Evolutionary conservation across 2,329 filamentous ascomycete genomes (phyloP), one percentile per base, ranked within the genome.

Genomic region (Diaporthe velutina): DNA sequence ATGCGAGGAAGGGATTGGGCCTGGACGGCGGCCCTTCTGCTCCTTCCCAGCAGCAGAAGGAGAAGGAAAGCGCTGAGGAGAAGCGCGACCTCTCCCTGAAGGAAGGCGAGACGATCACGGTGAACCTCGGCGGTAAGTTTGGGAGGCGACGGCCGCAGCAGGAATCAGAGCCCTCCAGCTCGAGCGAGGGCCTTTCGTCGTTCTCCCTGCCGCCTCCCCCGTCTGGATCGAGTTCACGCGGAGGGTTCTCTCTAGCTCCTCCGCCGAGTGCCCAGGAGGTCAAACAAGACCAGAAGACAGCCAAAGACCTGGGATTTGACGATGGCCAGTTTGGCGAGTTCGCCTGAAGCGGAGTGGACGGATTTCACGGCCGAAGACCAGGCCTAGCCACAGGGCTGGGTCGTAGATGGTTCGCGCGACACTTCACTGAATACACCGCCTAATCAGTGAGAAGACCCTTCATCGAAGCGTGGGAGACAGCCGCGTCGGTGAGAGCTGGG

Each of bases 271-370:
- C 89, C 19, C 86, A 87, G 77, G 90, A 90, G 74, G 87, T 90
- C n/a, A 91, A 90, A 84, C 86, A 90, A 71, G 88, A 91, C 82
- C 88, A 86, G 82, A 88, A 84, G 79, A 88, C 90, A 17, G 85
- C 88, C 7, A 86, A 92, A 80, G 92, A 95, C 74, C 80, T 96
- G 77, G 94, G 94, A 0, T 97, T 97, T 79, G 95, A 97, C 80
- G 94, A 98, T 81, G 95, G 95, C 1, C 93, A 96, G 80, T 96
- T 95, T 89, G 95, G 94, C 28, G 95, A 97, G 84, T 97, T 97
- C 85, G 89, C 89, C 64, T 92, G 73, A 79, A 55, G 50, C 8
- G 38, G 52, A 30, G 35, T 30, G 55, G 17, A 45, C 35, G n/a
- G 55, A 25, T 60, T 66, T 42, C 48, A 48, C n/a, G 35, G 70